Evolutionary conservation across 371 early-diverging fungal genomes (phyloP), one percentile per base, ranked within the genome.

Genomic region (Mycotypha africana): DNA sequence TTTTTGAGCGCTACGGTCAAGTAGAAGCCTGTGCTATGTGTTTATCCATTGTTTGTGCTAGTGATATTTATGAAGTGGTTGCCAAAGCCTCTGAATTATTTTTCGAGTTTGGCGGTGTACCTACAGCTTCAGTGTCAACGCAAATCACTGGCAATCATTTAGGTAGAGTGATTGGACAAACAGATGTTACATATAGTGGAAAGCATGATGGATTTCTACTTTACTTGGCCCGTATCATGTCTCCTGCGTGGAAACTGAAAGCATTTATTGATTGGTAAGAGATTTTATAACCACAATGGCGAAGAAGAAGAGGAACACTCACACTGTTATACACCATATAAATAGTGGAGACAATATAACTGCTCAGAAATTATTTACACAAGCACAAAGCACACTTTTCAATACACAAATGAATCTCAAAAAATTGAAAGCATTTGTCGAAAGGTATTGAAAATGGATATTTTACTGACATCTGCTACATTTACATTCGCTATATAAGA

Each of bases 11-110:
- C 22, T 89, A 79, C 42, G 86, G 83, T 1, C 43, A 58, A 14
- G 66, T 61, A 14, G 82, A 86, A 55, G 62, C 84, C 3, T 86
- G 88, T 51, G 83, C 88, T 35, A 88, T 91, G 86, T 85, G 83
- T 56, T 58, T 88, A 2, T 75, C 76, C 0, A 71, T 91, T 36
- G 58, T 83, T 30, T 85, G 84, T 37, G 53, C 52, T n/a, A 53
- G 37, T 33, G 38, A 25, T 16, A 28, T 31, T 11, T 10, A 24
- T 16, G 42, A 53, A 5, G 49, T 58, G 0, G 45, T 60, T 6
- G 20, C 45, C n/a, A 55, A 48, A 36, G 84, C 85, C 1, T 65
- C 62, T 9, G 49, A 60, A 8, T 39, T 79, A 4, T 75, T 81
- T 41, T 74, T 82, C 44, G 78, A 81, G 16, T 70, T 62, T 52